Percentiles rank a stretch among this genome's conserved stretches.
Evolutionary conservation across 441 rosid species (phyloP).

Genomic region (Pelargonium citronellum): DNA sequence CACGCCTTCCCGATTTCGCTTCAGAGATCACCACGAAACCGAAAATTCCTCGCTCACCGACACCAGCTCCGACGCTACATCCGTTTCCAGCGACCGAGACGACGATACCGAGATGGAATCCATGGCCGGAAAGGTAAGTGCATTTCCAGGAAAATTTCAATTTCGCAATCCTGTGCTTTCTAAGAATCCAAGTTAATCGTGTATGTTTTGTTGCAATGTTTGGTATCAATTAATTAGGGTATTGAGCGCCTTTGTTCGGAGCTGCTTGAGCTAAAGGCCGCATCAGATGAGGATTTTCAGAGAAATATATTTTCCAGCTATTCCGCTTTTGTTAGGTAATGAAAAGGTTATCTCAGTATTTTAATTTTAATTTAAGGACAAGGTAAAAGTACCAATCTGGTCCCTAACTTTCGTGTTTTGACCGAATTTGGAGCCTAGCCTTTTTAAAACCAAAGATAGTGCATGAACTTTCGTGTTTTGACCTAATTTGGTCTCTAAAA

Average conservation of each 20-base stretch:
- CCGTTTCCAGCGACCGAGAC: conserved; percentile 29
- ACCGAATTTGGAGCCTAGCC: no score
- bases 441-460: no score
- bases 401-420: no score
- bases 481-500: no score
- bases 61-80: conserved; percentile 32
- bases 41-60: conserved; percentile 30
- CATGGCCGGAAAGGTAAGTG: conserved; percentile 50
- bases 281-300: conserved; percentile 58
- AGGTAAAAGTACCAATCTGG: no score
- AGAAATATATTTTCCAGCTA: conserved; percentile 37
- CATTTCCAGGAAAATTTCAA: no score
- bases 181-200: no score
- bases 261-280: conserved; percentile 49
- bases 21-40: conserved; percentile 40
- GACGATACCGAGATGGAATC: conserved; percentile 43
- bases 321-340: conserved; percentile 47
- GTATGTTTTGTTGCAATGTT: not conserved
- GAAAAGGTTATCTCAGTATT: not conserved
- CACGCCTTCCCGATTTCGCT: conserved; percentile 35
- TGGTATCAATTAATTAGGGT: conserved; percentile 15
- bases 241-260: conserved; percentile 44
- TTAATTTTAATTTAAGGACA: not conserved
- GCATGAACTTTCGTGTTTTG: no score
- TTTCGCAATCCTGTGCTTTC: no score